Evolutionary conservation across 345 rosid genomes (phyloP).

Genomic region (Gossypium sturtianum): DNA sequence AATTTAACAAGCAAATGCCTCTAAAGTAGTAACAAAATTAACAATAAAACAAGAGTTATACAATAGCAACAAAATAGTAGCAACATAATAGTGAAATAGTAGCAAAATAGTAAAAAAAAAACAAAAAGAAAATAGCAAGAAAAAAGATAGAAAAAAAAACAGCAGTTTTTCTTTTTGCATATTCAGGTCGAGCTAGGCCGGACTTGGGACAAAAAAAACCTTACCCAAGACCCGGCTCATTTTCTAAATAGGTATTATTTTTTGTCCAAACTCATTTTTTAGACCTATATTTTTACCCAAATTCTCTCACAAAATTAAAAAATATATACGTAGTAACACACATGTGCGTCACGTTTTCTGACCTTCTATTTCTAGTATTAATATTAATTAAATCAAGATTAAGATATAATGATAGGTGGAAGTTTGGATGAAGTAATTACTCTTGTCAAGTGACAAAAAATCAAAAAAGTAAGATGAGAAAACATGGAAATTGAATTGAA

Average conservation of each 20-base stretch:
- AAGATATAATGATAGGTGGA: neutral
- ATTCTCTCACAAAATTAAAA: rapidly evolving
- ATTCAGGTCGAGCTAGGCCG: too few species aligned
- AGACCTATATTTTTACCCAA: rapidly evolving
- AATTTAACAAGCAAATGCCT: too few species aligned
- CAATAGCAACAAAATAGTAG: too few species aligned
- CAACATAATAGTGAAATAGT: too few species aligned
- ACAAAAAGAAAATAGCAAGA: too few species aligned
- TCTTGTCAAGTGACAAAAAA: neutral
- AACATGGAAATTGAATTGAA: neutral
- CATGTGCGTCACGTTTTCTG: neutral
- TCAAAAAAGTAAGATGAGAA: neutral
- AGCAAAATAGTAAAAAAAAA: too few species aligned
- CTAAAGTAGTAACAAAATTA: too few species aligned
- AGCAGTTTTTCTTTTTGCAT: too few species aligned
- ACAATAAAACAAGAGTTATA: too few species aligned
- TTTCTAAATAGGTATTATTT: too few species aligned
- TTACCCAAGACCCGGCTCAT: rapidly evolving
- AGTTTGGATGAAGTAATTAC: neutral
- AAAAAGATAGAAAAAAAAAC: too few species aligned
- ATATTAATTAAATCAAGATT: neutral
- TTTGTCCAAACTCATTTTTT: rapidly evolving
- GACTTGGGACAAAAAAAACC: rapidly evolving
- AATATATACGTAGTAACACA: neutral
- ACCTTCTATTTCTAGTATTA: neutral